phyloP scores from a whole-genome alignment of 1,284 basidiomycete genomes.

The Pterulicium gracile region DNA sequence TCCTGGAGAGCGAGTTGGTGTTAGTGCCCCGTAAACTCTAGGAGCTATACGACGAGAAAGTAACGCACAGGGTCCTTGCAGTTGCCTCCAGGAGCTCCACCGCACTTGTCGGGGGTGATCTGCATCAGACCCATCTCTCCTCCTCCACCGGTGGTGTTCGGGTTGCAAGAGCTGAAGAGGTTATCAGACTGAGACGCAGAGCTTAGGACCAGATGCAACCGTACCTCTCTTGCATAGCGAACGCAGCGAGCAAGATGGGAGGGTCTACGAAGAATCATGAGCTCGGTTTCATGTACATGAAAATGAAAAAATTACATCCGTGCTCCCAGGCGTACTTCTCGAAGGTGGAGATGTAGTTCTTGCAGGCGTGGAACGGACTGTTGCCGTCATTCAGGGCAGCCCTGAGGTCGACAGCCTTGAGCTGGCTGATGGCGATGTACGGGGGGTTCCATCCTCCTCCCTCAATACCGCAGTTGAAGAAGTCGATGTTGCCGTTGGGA shows the following conservation, averaged over 20 bases:
- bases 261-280: constrained; percentile 20
- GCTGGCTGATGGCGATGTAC: constrained; percentile 38
- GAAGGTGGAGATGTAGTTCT: constrained; percentile 44
- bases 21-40: constrained; percentile 3
- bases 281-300: no score
- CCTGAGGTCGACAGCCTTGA: constrained; percentile 43
- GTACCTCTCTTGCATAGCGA: constrained; percentile 75
- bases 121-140: constrained; percentile 87
- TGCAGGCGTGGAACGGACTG: constrained; percentile 58
- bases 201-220: not conserved
- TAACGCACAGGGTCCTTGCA: constrained; percentile 55
- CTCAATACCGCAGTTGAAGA: constrained; percentile 71
- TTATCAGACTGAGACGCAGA: not conserved
- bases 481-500: constrained; percentile 68
- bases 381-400: constrained; percentile 33
- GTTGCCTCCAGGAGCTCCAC: constrained; percentile 47
- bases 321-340: constrained; percentile 48
- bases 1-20: constrained; percentile 33
- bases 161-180: constrained; percentile 40
- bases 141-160: constrained; percentile 57
- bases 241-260: constrained; percentile 69
- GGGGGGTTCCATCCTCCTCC: constrained; percentile 55
- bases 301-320: constrained; percentile 25
- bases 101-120: constrained; percentile 72
- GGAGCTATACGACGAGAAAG: constrained; percentile 3